These are phyloP conservation scores for Prunus yedoensis DNA, from an alignment of 331 rosid genomes.

Conservation along the genomic window DNA sequence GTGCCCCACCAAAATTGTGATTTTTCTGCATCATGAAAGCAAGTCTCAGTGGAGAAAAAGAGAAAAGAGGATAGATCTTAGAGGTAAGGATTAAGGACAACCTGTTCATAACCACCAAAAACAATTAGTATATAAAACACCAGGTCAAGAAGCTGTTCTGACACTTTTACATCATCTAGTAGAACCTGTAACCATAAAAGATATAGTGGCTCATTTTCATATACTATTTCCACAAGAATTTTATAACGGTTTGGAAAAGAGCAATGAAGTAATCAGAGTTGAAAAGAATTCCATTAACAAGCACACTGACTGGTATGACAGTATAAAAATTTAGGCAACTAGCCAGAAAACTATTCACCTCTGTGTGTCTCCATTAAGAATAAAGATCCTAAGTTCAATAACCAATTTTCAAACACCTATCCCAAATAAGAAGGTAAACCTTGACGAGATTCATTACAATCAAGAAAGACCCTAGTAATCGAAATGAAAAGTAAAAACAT, in stretches of 20 bases:
- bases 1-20: slow-evolving; percentile 39
- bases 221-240: background rate
- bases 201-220: background rate
- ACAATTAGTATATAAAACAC: slow-evolving; percentile 74
- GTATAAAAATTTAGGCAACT: slow-evolving; percentile 5
- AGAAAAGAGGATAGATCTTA: slow-evolving; percentile 26
- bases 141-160: slow-evolving; percentile 81
- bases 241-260: background rate
- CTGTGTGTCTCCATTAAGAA: background rate
- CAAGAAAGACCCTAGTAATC: background rate
- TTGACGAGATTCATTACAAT: background rate
- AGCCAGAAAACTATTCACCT: slow-evolving; percentile 2
- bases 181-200: slow-evolving; percentile 54
- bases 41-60: slow-evolving; percentile 31
- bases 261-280: background rate
- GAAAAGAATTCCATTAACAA: background rate
- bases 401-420: background rate
- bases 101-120: slow-evolving; percentile 76
- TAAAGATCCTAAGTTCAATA: background rate
- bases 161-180: slow-evolving; percentile 72
- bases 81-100: slow-evolving; percentile 33
- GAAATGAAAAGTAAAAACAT: background rate
- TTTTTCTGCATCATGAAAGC: slow-evolving; percentile 61
- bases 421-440: background rate
- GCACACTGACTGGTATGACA: slow-evolving; percentile 1